A percentile compares a stretch with the other conserved stretches of the same genome.
These are phyloP conservation scores for Gossypium aridum DNA, from an alignment of 441 rosid species.

Conservation along the genomic window DNA sequence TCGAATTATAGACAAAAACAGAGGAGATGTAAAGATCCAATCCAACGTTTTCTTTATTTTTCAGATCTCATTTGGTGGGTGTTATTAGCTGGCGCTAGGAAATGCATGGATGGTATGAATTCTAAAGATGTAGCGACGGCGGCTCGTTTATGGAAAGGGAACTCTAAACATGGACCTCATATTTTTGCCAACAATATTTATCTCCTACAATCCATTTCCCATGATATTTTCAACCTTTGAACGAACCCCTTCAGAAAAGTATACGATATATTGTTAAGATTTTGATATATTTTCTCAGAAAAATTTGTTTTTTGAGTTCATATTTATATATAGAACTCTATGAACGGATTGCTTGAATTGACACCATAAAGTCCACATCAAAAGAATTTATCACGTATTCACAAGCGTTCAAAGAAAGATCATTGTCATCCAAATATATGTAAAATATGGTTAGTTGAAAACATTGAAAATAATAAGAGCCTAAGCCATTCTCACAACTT, in stretches of 20 bases:
- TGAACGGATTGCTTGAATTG: too few species aligned
- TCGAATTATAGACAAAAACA: not conserved
- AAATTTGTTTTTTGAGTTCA: too few species aligned
- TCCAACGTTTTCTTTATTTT: not conserved
- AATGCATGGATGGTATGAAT: constrained; percentile 17
- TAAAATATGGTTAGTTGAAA: not conserved
- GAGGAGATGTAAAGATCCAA: not conserved
- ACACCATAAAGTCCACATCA: not conserved
- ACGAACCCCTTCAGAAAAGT: not conserved
- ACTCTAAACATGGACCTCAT: constrained; percentile 3
- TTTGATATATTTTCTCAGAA: too few species aligned
- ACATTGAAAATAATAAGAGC: not conserved
- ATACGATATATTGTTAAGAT: too few species aligned
- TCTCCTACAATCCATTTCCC: not conserved
- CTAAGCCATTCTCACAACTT: not conserved
- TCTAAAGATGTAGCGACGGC: constrained; percentile 11
- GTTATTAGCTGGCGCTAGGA: not conserved
- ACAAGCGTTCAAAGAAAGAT: not conserved
- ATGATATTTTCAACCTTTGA: not conserved
- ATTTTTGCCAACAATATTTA: not conserved
- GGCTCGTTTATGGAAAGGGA: not conserved
- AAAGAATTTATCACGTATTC: not conserved
- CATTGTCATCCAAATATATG: not conserved
- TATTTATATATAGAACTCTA: too few species aligned
- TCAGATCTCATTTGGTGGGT: not conserved